A percentile compares a stretch with the other conserved stretches of the same genome.
phyloP scores from a whole-genome alignment of 129 eudicot genomes.

The Tagetes patula region DNA sequence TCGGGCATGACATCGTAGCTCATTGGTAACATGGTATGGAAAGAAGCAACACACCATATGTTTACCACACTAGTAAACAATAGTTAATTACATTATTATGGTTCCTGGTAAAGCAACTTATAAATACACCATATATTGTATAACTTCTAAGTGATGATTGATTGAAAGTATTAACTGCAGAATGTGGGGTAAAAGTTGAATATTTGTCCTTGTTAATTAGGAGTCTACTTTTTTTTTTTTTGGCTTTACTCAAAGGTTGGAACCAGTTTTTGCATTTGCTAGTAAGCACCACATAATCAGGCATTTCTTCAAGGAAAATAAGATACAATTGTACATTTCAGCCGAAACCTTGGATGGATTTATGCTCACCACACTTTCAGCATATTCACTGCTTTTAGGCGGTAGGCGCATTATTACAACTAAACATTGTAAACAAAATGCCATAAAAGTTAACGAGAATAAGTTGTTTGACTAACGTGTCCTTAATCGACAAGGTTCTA shows the following conservation, averaged over 20 bases:
- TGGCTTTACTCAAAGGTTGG: neutral
- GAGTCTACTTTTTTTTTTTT: neutral
- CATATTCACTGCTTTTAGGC: conserved; percentile 4
- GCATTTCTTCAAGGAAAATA: neutral
- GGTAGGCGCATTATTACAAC: neutral
- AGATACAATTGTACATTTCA: neutral
- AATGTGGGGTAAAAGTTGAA: conserved; percentile 10
- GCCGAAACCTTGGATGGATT: neutral
- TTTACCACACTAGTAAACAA: conserved; percentile 5
- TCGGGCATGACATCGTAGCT: neutral
- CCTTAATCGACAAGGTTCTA: neutral
- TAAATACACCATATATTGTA: conserved; percentile 14
- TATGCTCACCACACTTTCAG: conserved; percentile 5
- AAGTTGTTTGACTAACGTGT: conserved; percentile 10
- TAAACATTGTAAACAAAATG: neutral
- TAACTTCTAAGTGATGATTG: neutral
- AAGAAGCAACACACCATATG: neutral
- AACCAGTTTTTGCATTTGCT: neutral
- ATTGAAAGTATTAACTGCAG: conserved; percentile 3
- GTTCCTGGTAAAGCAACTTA: neutral
- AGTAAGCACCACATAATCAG: neutral
- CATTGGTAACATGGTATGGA: neutral
- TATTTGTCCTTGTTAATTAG: neutral
- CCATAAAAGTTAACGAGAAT: neutral
- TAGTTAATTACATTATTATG: conserved; percentile 12